phyloP scores from a whole-genome alignment of 345 rosid species.

The Cardamine resedifolia region DNA sequence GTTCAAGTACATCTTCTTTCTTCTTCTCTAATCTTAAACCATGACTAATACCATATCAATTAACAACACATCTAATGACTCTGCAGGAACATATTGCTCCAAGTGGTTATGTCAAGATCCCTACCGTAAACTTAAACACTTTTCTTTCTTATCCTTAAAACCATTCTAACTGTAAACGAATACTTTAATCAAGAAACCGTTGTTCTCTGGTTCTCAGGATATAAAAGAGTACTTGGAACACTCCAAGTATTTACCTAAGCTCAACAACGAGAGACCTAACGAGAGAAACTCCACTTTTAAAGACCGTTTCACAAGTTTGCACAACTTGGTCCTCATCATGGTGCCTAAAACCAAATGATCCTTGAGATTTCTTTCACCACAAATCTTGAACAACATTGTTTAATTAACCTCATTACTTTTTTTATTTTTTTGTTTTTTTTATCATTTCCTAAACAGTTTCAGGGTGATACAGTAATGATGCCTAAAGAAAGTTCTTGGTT shows the following conservation, averaged over 20 bases:
- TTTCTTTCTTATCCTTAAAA: background rate
- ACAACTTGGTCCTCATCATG: conserved; percentile 90
- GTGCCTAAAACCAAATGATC: conserved; percentile 35
- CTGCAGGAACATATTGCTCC: conserved; percentile 37
- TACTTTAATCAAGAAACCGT: background rate
- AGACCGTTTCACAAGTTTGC: conserved; percentile 67
- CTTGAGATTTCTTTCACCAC: background rate
- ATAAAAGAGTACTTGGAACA: conserved; percentile 35
- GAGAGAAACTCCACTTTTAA: conserved; percentile 61
- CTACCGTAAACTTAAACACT: conserved; percentile 19
- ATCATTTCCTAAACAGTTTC: conserved; percentile 51
- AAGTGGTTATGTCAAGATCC: conserved; percentile 32
- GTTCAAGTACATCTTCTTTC: conserved; percentile 25
- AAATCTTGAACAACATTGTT: background rate
- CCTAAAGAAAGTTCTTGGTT: conserved; percentile 93
- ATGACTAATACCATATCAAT: background rate
- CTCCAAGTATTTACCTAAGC: conserved; percentile 79
- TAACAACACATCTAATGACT: conserved; percentile 3
- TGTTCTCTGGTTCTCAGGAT: conserved; percentile 18
- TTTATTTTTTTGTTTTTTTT: background rate
- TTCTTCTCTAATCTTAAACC: conserved; percentile 8
- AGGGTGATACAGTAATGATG: conserved; percentile 63
- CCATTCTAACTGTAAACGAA: background rate
- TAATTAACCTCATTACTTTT: background rate
- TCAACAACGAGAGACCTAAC: conserved; percentile 75